Evolutionary conservation across 176 grass and related monocot genomes (phyloP).

Genomic region (Chloris gayana): DNA sequence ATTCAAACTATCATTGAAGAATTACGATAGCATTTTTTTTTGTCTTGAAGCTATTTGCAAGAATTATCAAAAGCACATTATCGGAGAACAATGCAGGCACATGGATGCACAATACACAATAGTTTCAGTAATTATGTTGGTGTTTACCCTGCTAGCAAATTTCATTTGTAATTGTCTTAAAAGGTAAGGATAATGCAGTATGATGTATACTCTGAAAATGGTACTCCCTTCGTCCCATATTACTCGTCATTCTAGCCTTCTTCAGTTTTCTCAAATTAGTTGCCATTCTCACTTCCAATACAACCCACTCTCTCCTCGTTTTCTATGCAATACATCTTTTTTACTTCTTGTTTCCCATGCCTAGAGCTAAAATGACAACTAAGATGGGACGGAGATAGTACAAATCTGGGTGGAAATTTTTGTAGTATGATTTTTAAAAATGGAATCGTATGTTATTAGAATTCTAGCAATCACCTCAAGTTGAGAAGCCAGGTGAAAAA

Average conservation of each 20-base stretch:
- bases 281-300: no score
- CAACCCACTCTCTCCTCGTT: no score
- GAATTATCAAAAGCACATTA: constrained; percentile 26
- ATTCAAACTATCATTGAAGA: constrained; percentile 29
- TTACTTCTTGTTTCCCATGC: no score
- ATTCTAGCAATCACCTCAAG: not conserved
- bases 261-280: no score
- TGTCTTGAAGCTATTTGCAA: constrained; percentile 1
- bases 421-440: not conserved
- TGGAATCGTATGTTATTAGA: not conserved
- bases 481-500: constrained; percentile 24
- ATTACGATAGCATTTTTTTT: constrained; percentile 7
- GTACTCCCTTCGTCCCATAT: not conserved
- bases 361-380: no score
- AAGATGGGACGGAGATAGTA: no score
- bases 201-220: not conserved
- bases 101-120: constrained; percentile 12
- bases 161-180: constrained; percentile 17
- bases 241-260: no score
- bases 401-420: not conserved
- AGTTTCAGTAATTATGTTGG: no score
- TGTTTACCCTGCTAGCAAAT: not conserved
- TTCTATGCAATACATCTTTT: no score
- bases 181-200: not conserved
- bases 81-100: constrained; percentile 12